Conservation (phyloP, 768 basidiomycete genomes). For the Tylopilus sp. region DNA sequence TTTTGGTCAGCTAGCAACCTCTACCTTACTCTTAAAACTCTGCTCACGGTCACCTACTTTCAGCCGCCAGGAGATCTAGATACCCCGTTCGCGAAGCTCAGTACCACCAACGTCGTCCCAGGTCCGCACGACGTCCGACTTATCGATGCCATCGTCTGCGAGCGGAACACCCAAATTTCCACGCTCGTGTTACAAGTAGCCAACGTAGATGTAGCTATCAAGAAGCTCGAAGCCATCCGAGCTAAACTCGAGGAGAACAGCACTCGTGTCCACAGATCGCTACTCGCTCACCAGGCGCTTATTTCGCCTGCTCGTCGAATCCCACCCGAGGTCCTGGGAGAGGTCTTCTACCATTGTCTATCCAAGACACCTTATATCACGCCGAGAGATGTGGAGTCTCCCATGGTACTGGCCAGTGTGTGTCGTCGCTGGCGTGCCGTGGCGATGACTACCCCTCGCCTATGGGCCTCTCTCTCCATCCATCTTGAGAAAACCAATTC, state of each 20-base stretch:
- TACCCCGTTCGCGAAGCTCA: conserved; percentile 15
- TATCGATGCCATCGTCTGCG: conserved; percentile 19
- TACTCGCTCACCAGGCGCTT: conserved; percentile 24
- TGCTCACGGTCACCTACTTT: background rate
- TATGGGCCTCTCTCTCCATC: conserved; percentile 31
- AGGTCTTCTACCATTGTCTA: conserved; percentile 30
- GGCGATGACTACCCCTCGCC: conserved; percentile 28
- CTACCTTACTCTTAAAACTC: background rate
- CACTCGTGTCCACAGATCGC: conserved; percentile 16
- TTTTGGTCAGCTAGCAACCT: conserved; percentile 15
- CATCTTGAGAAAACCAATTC: conserved; percentile 10
- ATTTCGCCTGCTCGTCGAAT: conserved; percentile 15
- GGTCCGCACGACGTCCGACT: conserved; percentile 9
- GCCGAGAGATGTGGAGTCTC: conserved; percentile 19
- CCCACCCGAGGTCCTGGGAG: conserved; percentile 31
- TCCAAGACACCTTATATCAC: conserved; percentile 23
- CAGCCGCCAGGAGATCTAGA: conserved; percentile 15
- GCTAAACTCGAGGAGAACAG: conserved; percentile 18
- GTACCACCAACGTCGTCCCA: conserved; percentile 9
- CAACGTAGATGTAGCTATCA: conserved; percentile 14
- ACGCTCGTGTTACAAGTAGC: conserved; percentile 18
- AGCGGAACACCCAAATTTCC: conserved; percentile 21
- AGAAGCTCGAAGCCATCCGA: conserved; percentile 17
- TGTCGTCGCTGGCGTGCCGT: conserved; percentile 32
- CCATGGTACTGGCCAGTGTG: conserved; percentile 27